phyloP scores from a whole-genome alignment of 352 stramenopile genomes.

The Pythium chondricola region DNA sequence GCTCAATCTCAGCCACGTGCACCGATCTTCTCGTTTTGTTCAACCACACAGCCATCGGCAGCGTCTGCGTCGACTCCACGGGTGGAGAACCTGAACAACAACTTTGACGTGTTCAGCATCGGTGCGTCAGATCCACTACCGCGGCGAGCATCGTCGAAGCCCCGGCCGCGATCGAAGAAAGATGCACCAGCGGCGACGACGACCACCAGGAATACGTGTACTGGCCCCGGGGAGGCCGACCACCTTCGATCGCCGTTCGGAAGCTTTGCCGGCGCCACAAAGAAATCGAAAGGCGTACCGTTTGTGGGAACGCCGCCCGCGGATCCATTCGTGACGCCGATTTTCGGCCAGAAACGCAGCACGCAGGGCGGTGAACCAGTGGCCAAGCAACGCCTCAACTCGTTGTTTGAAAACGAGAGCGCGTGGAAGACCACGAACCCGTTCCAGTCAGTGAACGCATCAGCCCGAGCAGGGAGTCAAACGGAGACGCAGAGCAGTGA shows the following conservation, averaged over 20 bases:
- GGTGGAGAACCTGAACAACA: constrained; percentile 21
- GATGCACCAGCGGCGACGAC: background rate
- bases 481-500: background rate
- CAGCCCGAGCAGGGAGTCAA: too few species aligned
- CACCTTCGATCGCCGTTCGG: constrained; percentile 4
- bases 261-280: background rate
- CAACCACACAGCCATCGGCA: background rate
- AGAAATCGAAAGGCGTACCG: background rate
- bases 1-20: constrained; percentile 4
- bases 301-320: constrained; percentile 12
- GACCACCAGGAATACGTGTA: too few species aligned
- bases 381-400: constrained; percentile 1
- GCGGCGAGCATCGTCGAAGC: too few species aligned
- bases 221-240: too few species aligned
- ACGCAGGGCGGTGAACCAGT: background rate
- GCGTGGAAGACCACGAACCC: background rate
- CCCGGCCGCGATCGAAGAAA: too few species aligned
- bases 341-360: constrained; percentile 20
- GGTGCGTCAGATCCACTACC: too few species aligned
- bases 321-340: constrained; percentile 8
- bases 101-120: constrained; percentile 25
- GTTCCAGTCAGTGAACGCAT: background rate
- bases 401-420: background rate
- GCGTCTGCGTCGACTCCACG: background rate
- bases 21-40: too few species aligned